Evolutionary conservation across 2,329 filamentous ascomycete species (phyloP), one percentile per base, ranked within the genome.

Genomic region (Phyllosticta citriasiana): DNA sequence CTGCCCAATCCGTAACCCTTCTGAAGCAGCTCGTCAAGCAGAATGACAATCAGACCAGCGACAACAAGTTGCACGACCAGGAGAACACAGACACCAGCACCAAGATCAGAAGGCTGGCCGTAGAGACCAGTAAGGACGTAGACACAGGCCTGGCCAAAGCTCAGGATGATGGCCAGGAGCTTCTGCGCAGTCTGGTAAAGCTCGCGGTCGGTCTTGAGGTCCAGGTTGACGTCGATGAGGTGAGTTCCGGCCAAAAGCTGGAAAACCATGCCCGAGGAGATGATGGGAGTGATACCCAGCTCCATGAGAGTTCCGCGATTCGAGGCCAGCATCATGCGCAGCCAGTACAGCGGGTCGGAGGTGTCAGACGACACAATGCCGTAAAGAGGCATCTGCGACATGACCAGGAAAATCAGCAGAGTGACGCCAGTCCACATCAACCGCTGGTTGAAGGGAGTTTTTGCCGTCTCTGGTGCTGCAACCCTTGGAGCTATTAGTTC

Each of bases 131-230:
- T 97, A 79, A 99, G 89, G 75, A 99, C 94, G 79, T 95, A 97
- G 71, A 99, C 94, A 70, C 92, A 96, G 72, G 92, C 93, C 76
- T 96, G 96, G 69, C 94, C 94, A 78, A 96, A 94, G 66, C 93
- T 96, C 69, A 99, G 85, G 75, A 99, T 95, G 74, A 99, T 96
- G 69, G 94, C 94, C 72, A 75, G 69, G 67, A 78, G 88, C 83
- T 99, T 99, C 84, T 99, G 94, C 61, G 95, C 94, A 66, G 93
- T 99, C 83, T 99, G 94, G 86, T 99, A 99, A 67, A 99, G 87
- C 83, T 99, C 94, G 79, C 94, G 94, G 79, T 99, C 94, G 77
- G 93, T 94, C 85, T 99, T 99, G 78, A 97, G 88, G 84, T 99
- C 94, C 72, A 99, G 89, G 85, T 99, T 97, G 83, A 99, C 93